Evolutionary conservation across 2,329 filamentous ascomycete species (phyloP).

Genomic region (Polytolypa hystricis): DNA sequence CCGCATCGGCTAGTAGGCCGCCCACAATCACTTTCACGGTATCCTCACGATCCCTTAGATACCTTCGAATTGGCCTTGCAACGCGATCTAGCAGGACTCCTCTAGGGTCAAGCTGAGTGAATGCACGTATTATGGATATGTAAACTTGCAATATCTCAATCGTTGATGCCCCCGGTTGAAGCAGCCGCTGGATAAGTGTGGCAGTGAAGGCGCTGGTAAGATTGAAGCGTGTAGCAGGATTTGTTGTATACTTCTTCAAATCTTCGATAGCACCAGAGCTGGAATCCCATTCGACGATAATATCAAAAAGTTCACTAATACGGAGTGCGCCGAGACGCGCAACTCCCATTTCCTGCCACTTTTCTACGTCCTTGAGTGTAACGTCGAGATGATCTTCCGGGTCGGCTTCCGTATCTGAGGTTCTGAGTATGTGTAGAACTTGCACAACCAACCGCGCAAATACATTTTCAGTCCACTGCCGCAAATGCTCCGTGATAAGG

Average conservation of each 20-base stretch:
- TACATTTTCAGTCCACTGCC: slow-evolving; percentile 44
- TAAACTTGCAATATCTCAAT: slow-evolving; percentile 57
- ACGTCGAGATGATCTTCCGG: slow-evolving; percentile 21
- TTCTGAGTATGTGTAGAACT: slow-evolving; percentile 33
- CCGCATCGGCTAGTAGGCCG: slow-evolving; percentile 48
- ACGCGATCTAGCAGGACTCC: slow-evolving; percentile 58
- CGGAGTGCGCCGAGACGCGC: slow-evolving; percentile 45
- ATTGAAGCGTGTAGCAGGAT: slow-evolving; percentile 43
- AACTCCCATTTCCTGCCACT: slow-evolving; percentile 46
- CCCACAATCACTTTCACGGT: slow-evolving; percentile 55
- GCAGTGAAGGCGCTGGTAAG: slow-evolving; percentile 44
- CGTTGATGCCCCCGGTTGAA: slow-evolving; percentile 55
- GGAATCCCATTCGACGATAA: slow-evolving; percentile 50
- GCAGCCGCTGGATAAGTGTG: slow-evolving; percentile 42
- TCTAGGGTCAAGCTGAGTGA: slow-evolving; percentile 52
- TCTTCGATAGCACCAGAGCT: slow-evolving; percentile 51
- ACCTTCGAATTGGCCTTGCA: slow-evolving; percentile 51
- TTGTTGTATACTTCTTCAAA: slow-evolving; percentile 45
- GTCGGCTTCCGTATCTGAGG: slow-evolving; percentile 15
- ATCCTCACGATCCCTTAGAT: slow-evolving; percentile 54
- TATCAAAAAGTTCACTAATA: slow-evolving; percentile 48
- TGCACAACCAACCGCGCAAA: slow-evolving; percentile 43
- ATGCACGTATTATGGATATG: slow-evolving; percentile 55
- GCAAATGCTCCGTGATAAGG: slow-evolving; percentile 39
- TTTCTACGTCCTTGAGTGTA: slow-evolving; percentile 34